Conservation (phyloP, 352 stramenopile genomes). For the Phytophthora pisi region DNA sequence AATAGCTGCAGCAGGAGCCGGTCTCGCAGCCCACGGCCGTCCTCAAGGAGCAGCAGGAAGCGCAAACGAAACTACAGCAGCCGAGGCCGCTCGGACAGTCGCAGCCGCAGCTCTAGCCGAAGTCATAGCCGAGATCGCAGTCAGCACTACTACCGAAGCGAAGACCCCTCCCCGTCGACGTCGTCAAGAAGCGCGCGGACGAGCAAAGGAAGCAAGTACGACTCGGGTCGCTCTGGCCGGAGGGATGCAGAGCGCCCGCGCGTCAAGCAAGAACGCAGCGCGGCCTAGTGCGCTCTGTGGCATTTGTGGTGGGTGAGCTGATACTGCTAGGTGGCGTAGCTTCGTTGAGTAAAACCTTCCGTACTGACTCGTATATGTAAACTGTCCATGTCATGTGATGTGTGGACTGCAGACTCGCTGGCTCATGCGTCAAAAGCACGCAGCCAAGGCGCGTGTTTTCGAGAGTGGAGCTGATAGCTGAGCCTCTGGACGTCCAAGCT, state of each 20-base stretch:
- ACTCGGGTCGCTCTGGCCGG: neutral
- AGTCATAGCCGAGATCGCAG: conserved; percentile 45
- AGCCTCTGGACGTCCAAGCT: neutral
- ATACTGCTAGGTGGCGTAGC: conserved; percentile 2
- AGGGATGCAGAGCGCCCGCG: conserved; percentile 28
- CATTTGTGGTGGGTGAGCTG: conserved; percentile 12
- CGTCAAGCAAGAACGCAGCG: conserved; percentile 44
- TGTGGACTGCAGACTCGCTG: conserved; percentile 23
- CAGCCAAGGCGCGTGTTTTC: conserved; percentile 3
- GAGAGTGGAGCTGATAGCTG: neutral
- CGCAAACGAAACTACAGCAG: conserved; percentile 49
- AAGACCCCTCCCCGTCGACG: conserved; percentile 24
- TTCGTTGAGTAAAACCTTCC: conserved; percentile 22
- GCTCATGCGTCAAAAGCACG: neutral
- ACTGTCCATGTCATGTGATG: conserved; percentile 5
- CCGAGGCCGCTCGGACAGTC: conserved; percentile 40
- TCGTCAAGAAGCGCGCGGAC: conserved; percentile 23
- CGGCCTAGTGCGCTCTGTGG: conserved; percentile 14
- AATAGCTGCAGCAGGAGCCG: conserved; percentile 42
- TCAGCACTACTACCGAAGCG: conserved; percentile 29
- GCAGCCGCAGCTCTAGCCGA: conserved; percentile 50
- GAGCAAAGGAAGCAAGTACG: conserved; percentile 28
- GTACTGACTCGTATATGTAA: neutral
- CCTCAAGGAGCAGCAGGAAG: conserved; percentile 37
- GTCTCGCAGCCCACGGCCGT: conserved; percentile 40